Percentiles rank a stretch among this genome's conserved stretches.
Conservation (phyloP, 768 basidiomycete genomes). For the Ephemerocybe angulata region DNA sequence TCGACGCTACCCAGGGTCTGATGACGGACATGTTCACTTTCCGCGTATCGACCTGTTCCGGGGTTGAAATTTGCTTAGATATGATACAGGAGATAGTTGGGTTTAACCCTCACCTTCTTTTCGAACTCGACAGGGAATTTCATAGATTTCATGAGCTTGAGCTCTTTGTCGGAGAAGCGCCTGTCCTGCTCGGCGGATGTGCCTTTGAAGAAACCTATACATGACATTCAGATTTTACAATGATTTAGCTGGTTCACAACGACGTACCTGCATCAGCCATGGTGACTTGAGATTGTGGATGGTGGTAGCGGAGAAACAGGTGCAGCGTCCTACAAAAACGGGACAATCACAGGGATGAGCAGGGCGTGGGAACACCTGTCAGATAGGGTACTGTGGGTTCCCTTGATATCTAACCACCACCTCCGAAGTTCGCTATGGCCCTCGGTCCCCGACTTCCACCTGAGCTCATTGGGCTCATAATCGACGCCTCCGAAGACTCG, state of each 20-base stretch:
- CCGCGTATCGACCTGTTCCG: slow-evolving; percentile 89
- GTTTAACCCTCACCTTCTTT: slow-evolving; percentile 59
- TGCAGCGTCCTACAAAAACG: slow-evolving; percentile 30
- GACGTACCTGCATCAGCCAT: slow-evolving; percentile 17
- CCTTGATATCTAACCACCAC: no score
- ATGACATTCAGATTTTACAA: slow-evolving; percentile 8
- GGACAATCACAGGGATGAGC: slow-evolving; percentile 94
- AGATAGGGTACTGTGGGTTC: no score
- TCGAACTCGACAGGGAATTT: slow-evolving; percentile 91
- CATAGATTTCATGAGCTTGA: slow-evolving; percentile 80
- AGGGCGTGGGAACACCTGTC: slow-evolving; percentile 93
- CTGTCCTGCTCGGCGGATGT: slow-evolving; percentile 89
- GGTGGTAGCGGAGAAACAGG: neutral
- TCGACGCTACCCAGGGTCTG: slow-evolving; percentile 93
- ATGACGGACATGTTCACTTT: slow-evolving; percentile 94
- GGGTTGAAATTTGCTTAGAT: neutral
- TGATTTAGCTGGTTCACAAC: neutral
- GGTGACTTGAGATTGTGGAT: neutral
- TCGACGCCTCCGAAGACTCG: no score
- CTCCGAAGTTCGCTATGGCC: no score
- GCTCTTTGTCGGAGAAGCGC: slow-evolving; percentile 93
- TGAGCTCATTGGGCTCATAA: no score
- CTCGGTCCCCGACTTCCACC: no score
- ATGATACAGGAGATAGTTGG: neutral
- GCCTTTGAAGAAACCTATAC: slow-evolving; percentile 80